Evolutionary conservation across 2,329 filamentous ascomycete genomes (phyloP).

Genomic region (Paraphoma chrysanthemicola): DNA sequence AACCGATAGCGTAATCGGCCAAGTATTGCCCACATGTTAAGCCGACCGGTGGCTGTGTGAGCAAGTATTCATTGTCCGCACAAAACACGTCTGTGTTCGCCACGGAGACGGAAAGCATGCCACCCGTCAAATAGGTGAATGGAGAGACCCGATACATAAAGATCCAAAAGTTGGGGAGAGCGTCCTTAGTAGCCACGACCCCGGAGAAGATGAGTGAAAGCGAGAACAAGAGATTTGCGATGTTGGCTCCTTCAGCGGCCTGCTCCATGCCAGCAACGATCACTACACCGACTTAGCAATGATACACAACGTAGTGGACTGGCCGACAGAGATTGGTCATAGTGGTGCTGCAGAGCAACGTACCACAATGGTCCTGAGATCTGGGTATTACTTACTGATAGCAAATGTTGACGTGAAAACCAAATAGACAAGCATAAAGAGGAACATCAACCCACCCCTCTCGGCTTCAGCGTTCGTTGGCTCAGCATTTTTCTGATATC

Average conservation of each 20-base stretch:
- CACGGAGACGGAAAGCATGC: conserved; percentile 61
- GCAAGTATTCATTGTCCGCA: not conserved
- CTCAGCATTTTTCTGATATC: conserved; percentile 71
- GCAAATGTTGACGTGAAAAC: conserved; percentile 73
- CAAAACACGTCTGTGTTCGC: conserved; percentile 54
- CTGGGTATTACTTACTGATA: conserved; percentile 62
- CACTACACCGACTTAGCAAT: too few relatives aligned
- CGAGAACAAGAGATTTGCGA: conserved; percentile 60
- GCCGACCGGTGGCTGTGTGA: not conserved
- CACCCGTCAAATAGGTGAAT: conserved; percentile 66
- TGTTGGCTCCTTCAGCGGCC: conserved; percentile 73
- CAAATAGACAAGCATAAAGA: conserved; percentile 78
- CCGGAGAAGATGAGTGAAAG: conserved; percentile 73
- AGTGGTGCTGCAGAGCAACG: too few relatives aligned
- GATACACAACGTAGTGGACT: too few relatives aligned
- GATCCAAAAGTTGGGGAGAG: conserved; percentile 74
- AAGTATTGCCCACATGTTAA: not conserved
- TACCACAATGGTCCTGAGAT: too few relatives aligned
- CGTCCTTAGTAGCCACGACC: conserved; percentile 64
- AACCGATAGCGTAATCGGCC: not conserved
- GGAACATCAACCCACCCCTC: conserved; percentile 76
- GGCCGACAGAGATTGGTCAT: too few relatives aligned
- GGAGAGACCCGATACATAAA: conserved; percentile 77
- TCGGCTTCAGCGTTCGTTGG: conserved; percentile 65
- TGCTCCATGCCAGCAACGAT: conserved; percentile 68